A percentile compares a stretch with the other conserved stretches of the same genome.
These are phyloP conservation scores for Aspergillus sp. DNA, from an alignment of 2,329 filamentous ascomycete species.

Conservation along the genomic window DNA sequence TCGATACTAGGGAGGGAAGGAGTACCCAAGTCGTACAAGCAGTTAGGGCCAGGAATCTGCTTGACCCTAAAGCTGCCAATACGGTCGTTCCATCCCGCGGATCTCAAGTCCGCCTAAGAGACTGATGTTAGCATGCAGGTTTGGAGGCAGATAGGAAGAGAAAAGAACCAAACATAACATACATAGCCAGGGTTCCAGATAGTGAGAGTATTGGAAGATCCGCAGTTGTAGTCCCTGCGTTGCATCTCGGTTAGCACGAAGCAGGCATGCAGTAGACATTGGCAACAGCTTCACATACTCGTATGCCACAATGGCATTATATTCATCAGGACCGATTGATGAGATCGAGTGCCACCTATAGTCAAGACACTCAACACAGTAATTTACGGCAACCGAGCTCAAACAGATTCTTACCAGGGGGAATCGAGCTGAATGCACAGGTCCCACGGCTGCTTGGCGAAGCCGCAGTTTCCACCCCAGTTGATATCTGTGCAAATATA, in stretches of 20 bases:
- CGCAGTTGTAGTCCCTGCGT: not conserved
- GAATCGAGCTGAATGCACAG: not conserved
- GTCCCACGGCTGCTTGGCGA: not conserved
- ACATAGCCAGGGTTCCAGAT: not conserved
- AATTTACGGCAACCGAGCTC: too few species aligned
- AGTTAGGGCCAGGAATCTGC: not conserved
- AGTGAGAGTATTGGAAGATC: not conserved
- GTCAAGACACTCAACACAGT: not conserved
- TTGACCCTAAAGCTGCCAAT: not conserved
- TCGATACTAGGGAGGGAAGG: not conserved
- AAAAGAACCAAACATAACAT: not conserved
- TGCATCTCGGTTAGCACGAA: too few species aligned
- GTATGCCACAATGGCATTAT: not conserved
- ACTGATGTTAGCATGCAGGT: not conserved
- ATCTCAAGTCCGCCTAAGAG: not conserved
- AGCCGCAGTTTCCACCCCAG: not conserved
- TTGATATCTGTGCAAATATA: not conserved
- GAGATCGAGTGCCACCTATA: not conserved
- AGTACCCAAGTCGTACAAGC: not conserved
- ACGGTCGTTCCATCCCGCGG: not conserved
- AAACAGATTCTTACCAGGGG: not conserved
- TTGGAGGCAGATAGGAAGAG: not conserved
- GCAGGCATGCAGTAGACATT: not conserved
- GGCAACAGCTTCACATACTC: not conserved
- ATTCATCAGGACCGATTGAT: not conserved